Evolutionary conservation across 2,329 filamentous ascomycete species (phyloP), one percentile per base, ranked within the genome.

Genomic region (Knoxdaviesia capensis): DNA sequence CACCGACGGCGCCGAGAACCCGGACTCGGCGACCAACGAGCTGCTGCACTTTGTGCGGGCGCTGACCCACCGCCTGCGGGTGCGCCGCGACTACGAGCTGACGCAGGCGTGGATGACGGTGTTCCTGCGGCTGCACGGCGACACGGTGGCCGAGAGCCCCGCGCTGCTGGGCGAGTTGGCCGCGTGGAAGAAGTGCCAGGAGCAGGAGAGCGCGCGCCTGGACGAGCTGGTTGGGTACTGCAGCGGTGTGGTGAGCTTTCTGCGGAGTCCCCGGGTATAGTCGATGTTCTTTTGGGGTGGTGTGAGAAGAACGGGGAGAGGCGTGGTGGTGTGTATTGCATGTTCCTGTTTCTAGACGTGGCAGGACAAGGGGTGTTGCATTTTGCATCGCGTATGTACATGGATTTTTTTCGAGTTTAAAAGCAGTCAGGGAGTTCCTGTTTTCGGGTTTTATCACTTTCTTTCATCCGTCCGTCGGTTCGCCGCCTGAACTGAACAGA

Each of bases 81-180:
- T 73, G 41, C 75, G 78, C 48, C 73, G 72, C 39, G 90, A 96
- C 57, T 98, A 93, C 58, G 90, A 98, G 60, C 68, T 98, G 35
- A 81, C 85, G 10, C 87, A 96, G 59, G 85, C 86, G 0, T 98
- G 90, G 88, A 96, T 98, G 86, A 78, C 80, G 2, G 88, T 96
- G 1, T 93, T 96, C 53, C 56, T 98, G 45, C 73, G 78, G 39
- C 63, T 94, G 36, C 88, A 96, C 58, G 71, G 71, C 47, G 70
- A 74, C 48, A 48, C 67, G 34, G 59, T 71, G 36, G 63, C 63
- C 60, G 66, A 61, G 54, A 70, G 53, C 56, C 60, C 63, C 48
- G 52, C 57, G 31, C 57, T 88, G 9, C 64, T 75, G 38, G 62
- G 59, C 1, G 73, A 71, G 39, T 59, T 94, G 46, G 58, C 59